Conservation (phyloP, 768 basidiomycete species). For the Lactarius tabidus region DNA sequence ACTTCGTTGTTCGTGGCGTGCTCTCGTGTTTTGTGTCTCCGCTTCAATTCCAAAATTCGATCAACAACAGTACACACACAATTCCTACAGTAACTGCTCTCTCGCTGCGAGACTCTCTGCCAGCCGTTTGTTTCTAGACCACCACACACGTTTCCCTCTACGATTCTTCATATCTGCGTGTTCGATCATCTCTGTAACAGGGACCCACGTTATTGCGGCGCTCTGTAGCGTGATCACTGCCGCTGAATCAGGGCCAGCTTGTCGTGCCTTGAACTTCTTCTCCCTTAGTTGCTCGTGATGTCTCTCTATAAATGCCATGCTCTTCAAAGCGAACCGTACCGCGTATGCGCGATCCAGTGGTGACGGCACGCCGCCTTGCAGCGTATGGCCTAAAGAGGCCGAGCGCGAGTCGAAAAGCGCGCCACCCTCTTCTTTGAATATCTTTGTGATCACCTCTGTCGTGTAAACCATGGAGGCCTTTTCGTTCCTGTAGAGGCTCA, state of each 20-base stretch:
- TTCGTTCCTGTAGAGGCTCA: slow-evolving; percentile 60
- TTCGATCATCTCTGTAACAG: slow-evolving; percentile 75
- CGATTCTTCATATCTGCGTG: slow-evolving; percentile 92
- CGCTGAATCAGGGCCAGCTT: slow-evolving; percentile 61
- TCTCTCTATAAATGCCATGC: slow-evolving; percentile 90
- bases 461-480: slow-evolving; percentile 83
- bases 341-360: slow-evolving; percentile 92
- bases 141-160: slow-evolving; percentile 76
- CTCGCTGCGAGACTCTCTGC: slow-evolving; percentile 72
- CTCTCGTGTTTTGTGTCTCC: slow-evolving; percentile 17
- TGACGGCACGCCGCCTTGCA: slow-evolving; percentile 95
- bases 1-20: slow-evolving; percentile 7
- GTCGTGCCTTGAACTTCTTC: slow-evolving; percentile 50
- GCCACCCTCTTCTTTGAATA: slow-evolving; percentile 94
- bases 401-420: slow-evolving; percentile 88
- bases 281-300: slow-evolving; percentile 57
- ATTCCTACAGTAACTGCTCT: slow-evolving; percentile 44
- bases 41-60: background rate
- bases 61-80: slow-evolving; percentile 10
- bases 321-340: slow-evolving; percentile 82
- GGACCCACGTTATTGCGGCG: slow-evolving; percentile 74
- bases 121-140: slow-evolving; percentile 63
- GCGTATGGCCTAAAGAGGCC: slow-evolving; percentile 94
- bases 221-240: slow-evolving; percentile 92
- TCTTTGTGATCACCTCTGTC: slow-evolving; percentile 87